Evolutionary conservation across 371 early-diverging fungal genomes (phyloP).

Genomic region (Syncephalastrum monosporum): DNA sequence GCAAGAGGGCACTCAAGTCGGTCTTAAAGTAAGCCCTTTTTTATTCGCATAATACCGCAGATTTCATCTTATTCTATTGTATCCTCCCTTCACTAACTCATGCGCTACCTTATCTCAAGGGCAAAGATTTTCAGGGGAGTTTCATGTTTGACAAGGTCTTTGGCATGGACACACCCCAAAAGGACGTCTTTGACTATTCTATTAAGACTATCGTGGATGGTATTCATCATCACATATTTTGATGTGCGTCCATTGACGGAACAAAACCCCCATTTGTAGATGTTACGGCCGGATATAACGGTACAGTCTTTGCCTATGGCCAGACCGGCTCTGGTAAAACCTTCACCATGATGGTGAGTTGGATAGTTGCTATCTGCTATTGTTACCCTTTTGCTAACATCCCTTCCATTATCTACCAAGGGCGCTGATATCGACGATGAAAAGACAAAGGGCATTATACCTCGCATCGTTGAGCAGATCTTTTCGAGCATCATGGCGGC

Average conservation of each 20-base stretch:
- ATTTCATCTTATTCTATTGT: background rate
- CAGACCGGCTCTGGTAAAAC: conserved; percentile 99
- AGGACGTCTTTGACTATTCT: conserved; percentile 86
- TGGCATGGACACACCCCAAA: conserved; percentile 79
- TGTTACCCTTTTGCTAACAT: conserved; percentile 9
- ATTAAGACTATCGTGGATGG: conserved; percentile 91
- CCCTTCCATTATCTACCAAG: conserved; percentile 85
- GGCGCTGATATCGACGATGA: conserved; percentile 91
- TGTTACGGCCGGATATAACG: conserved; percentile 88
- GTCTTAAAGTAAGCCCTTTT: conserved; percentile 57
- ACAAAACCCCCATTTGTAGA: conserved; percentile 23
- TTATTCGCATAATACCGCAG: background rate
- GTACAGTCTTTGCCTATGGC: conserved; percentile 99
- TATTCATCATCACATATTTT: conserved; percentile 20
- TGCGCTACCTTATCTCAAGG: conserved; percentile 41
- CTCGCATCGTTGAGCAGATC: conserved; percentile 90
- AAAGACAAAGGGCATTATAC: conserved; percentile 91
- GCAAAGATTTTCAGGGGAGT: conserved; percentile 76
- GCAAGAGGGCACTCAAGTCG: conserved; percentile 78
- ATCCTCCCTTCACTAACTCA: background rate
- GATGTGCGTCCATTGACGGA: background rate
- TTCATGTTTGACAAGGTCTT: conserved; percentile 93
- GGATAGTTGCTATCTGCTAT: background rate
- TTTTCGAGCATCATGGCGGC: conserved; percentile 85
- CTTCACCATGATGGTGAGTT: conserved; percentile 95